Conservation (phyloP, 2,329 filamentous ascomycete genomes). For the Colletotrichum salicis region DNA sequence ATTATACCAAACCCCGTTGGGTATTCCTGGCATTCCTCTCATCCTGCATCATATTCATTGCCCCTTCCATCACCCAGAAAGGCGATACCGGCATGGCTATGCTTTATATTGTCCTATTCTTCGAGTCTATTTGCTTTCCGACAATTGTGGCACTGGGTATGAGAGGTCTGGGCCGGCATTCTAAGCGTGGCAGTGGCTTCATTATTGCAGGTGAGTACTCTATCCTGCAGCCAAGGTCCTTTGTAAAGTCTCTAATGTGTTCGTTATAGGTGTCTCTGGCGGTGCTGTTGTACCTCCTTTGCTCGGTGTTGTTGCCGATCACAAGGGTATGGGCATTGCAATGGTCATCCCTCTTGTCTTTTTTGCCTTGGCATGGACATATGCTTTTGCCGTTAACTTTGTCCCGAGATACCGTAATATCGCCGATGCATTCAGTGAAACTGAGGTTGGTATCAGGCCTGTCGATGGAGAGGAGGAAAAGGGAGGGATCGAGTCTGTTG, state of each 20-base stretch:
- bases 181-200: conserved; percentile 77
- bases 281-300: conserved; percentile 80
- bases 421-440: conserved; percentile 66
- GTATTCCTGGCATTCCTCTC: conserved; percentile 57
- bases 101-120: conserved; percentile 66
- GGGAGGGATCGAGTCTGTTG: conserved; percentile 22
- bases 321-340: conserved; percentile 57
- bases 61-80: conserved; percentile 56
- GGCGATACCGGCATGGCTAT: conserved; percentile 65
- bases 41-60: conserved; percentile 65
- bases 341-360: conserved; percentile 75
- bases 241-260: conserved; percentile 78
- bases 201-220: conserved; percentile 60
- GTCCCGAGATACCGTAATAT: conserved; percentile 70
- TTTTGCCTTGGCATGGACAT: conserved; percentile 66
- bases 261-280: conserved; percentile 76
- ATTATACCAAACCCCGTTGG: conserved; percentile 40
- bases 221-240: neutral
- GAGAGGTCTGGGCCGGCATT: conserved; percentile 74
- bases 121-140: conserved; percentile 68
- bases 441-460: conserved; percentile 54
- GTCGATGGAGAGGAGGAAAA: conserved; percentile 39
- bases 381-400: conserved; percentile 73
- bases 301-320: conserved; percentile 72
- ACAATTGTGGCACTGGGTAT: conserved; percentile 69